These are phyloP conservation scores for Trematosphaeria pertusa DNA, from an alignment of 2,329 filamentous ascomycete species.

Conservation along the genomic window DNA sequence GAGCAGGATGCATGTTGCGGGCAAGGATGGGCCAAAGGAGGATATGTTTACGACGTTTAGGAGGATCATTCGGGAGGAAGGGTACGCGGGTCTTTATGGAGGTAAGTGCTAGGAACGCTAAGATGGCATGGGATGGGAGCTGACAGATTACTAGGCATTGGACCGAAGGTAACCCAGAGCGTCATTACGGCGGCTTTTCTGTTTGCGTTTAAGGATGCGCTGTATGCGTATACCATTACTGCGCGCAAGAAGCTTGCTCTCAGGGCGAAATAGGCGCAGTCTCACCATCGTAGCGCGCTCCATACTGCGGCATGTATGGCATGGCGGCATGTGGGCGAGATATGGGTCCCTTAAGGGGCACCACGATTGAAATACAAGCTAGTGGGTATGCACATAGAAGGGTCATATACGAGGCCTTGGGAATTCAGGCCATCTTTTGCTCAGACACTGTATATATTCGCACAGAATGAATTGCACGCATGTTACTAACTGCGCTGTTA, in stretches of 20 bases:
- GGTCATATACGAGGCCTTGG: too few species aligned
- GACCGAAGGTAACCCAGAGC: slow-evolving; percentile 94
- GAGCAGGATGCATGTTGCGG: slow-evolving; percentile 94
- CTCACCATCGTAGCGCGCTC: too few species aligned
- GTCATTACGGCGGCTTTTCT: slow-evolving; percentile 95
- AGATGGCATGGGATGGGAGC: not conserved
- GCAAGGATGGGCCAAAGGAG: slow-evolving; percentile 76
- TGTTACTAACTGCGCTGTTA: too few species aligned
- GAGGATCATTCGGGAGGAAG: slow-evolving; percentile 84
- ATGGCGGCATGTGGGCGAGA: too few species aligned
- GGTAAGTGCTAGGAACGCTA: slow-evolving; percentile 62
- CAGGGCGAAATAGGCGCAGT: not conserved
- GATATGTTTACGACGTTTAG: slow-evolving; percentile 79
- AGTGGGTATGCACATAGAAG: too few species aligned
- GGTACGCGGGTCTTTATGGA: slow-evolving; percentile 91
- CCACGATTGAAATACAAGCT: too few species aligned
- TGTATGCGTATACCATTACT: slow-evolving; percentile 82
- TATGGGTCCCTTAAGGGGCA: too few species aligned
- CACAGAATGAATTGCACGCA: too few species aligned
- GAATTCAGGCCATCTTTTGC: too few species aligned
- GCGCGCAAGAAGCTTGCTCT: slow-evolving; percentile 59
- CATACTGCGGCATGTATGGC: too few species aligned
- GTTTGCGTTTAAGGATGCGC: slow-evolving; percentile 96
- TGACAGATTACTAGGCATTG: slow-evolving; percentile 70
- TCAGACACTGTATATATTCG: too few species aligned